These are phyloP conservation scores for Trichosporon sp. DNA, from an alignment of 1,284 basidiomycete species.

Conservation along the genomic window DNA sequence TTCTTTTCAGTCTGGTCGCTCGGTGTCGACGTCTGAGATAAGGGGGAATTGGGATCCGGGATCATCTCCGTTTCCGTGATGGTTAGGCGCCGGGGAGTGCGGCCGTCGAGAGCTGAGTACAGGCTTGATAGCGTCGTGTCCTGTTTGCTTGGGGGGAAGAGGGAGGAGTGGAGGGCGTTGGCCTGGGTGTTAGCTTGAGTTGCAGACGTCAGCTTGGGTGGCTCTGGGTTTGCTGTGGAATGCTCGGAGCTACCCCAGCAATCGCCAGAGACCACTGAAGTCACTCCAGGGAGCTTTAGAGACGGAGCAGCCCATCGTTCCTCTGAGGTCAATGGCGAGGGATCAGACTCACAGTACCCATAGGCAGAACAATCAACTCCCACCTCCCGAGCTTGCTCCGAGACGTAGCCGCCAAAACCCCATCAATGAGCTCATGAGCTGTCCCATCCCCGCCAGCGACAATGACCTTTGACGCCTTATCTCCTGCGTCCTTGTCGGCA, in stretches of 20 bases:
- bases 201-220: too few relatives aligned
- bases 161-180: slow-evolving; percentile 71
- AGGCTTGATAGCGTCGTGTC: slow-evolving; percentile 14
- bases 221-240: too few relatives aligned
- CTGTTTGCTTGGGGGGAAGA: slow-evolving; percentile 46
- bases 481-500: slow-evolving; percentile 51
- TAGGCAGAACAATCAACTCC: slow-evolving; percentile 55
- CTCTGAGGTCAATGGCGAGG: too few relatives aligned
- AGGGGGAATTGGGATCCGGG: too few relatives aligned
- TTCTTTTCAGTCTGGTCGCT: too few relatives aligned
- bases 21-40: too few relatives aligned
- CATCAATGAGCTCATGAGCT: slow-evolving; percentile 73
- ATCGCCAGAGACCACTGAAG: too few relatives aligned
- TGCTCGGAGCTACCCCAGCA: too few relatives aligned
- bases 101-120: slow-evolving; percentile 45
- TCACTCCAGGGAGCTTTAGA: too few relatives aligned
- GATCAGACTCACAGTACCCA: slow-evolving; percentile 66
- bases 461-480: slow-evolving; percentile 53
- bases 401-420: slow-evolving; percentile 43
- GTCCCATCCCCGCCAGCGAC: slow-evolving; percentile 87
- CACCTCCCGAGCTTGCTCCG: slow-evolving; percentile 25
- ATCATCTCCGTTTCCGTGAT: slow-evolving; percentile 53
- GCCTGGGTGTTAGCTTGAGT: slow-evolving; percentile 50
- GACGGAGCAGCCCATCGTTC: background rate
- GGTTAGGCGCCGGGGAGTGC: slow-evolving; percentile 53